phyloP scores from a whole-genome alignment of 257 asterid species.

The Solanum dulcamara region DNA sequence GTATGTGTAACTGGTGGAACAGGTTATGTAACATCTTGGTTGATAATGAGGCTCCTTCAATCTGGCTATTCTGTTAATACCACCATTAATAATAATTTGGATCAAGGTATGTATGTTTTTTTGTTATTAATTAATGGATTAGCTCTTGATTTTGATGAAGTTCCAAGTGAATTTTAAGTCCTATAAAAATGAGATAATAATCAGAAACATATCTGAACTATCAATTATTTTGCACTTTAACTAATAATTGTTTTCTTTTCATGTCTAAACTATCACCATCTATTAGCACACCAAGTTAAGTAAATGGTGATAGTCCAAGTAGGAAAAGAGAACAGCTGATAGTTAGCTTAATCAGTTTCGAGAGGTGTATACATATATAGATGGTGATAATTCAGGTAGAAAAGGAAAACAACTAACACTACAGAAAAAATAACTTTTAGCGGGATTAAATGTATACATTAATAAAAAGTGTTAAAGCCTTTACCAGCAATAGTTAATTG shows the following conservation, averaged over 20 bases:
- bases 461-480: too few species aligned
- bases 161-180: background rate
- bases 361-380: rapidly evolving
- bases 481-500: too few species aligned
- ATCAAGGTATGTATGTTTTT: background rate
- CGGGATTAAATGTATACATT: too few species aligned
- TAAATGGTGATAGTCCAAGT: background rate
- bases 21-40: constrained; percentile 17
- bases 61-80: constrained; percentile 17
- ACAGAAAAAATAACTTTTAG: too few species aligned
- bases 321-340: background rate
- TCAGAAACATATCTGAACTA: too few species aligned
- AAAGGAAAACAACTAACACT: background rate
- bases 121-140: background rate
- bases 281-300: background rate
- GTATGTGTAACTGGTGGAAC: constrained; percentile 29
- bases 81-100: background rate
- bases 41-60: constrained; percentile 16
- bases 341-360: too few species aligned
- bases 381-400: background rate
- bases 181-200: too few species aligned
- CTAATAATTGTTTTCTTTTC: background rate
- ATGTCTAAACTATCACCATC: background rate
- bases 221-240: background rate
- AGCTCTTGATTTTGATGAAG: too few species aligned